These are phyloP conservation scores for Casuarina equisetifolia DNA, from an alignment of 306 rosid genomes.

Conservation along the genomic window DNA sequence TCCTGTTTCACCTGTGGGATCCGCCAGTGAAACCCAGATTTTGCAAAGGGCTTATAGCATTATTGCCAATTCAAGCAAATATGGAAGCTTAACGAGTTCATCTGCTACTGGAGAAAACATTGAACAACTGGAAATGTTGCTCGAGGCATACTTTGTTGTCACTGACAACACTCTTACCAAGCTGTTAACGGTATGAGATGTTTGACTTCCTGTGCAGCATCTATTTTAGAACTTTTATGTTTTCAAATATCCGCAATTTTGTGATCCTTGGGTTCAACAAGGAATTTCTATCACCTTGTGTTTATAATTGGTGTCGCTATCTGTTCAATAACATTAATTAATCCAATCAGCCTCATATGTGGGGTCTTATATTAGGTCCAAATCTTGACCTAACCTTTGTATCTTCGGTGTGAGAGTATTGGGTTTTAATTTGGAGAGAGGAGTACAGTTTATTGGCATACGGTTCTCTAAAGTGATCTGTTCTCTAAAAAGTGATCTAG, in stretches of 20 bases:
- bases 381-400: too few species aligned
- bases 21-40: constrained; percentile 39
- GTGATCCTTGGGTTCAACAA: background rate
- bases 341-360: too few species aligned
- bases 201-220: constrained; percentile 24
- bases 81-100: constrained; percentile 59
- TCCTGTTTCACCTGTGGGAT: constrained; percentile 72
- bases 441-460: background rate
- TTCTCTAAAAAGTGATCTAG: constrained; percentile 1
- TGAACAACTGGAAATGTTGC: constrained; percentile 88
- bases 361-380: too few species aligned
- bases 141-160: constrained; percentile 97
- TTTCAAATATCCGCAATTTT: background rate
- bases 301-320: too few species aligned
- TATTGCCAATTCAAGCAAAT: constrained; percentile 58
- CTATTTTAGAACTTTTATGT: constrained; percentile 6
- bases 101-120: constrained; percentile 64
- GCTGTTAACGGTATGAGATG: constrained; percentile 71
- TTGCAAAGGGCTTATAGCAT: constrained; percentile 49
- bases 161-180: constrained; percentile 87
- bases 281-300: background rate
- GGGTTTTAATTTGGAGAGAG: too few species aligned
- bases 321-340: too few species aligned
- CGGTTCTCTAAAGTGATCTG: constrained; percentile 6
- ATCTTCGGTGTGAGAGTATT: too few species aligned